phyloP scores from a whole-genome alignment of 2,329 filamentous ascomycete genomes.

The Pseudogymnoascus sp. region DNA sequence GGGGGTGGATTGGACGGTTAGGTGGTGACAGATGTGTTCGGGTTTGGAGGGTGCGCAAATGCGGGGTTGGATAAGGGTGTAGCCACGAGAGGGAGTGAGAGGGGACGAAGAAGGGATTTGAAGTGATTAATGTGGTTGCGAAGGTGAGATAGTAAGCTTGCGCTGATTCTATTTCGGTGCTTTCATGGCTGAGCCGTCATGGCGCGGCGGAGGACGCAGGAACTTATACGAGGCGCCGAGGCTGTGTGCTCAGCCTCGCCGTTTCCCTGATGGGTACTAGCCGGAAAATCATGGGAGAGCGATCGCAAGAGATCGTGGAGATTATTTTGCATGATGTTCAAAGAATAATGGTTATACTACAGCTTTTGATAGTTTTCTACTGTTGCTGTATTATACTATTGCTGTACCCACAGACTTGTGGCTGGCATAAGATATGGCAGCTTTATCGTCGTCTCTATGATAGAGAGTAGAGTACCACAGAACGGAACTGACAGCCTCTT shows the following conservation, averaged over 20 bases:
- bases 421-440: too few species aligned
- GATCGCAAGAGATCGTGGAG: neutral
- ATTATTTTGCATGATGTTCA: neutral
- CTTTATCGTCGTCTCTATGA: too few species aligned
- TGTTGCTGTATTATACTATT: neutral
- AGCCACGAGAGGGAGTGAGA: neutral
- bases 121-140: neutral
- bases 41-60: neutral
- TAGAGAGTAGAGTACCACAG: too few species aligned
- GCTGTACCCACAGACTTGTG: neutral
- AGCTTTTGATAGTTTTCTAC: neutral
- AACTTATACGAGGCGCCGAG: neutral
- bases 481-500: too few species aligned
- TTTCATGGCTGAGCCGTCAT: neutral
- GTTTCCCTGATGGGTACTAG: neutral
- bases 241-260: slow-evolving; percentile 1
- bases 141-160: neutral
- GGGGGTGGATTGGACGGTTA: slow-evolving; percentile 18
- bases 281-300: neutral
- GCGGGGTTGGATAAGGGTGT: neutral
- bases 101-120: neutral
- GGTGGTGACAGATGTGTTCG: neutral
- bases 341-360: neutral
- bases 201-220: neutral
- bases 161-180: neutral